Evolutionary conservation across 1,284 basidiomycete genomes (phyloP).

Genomic region (Nidula niveotomentosa): DNA sequence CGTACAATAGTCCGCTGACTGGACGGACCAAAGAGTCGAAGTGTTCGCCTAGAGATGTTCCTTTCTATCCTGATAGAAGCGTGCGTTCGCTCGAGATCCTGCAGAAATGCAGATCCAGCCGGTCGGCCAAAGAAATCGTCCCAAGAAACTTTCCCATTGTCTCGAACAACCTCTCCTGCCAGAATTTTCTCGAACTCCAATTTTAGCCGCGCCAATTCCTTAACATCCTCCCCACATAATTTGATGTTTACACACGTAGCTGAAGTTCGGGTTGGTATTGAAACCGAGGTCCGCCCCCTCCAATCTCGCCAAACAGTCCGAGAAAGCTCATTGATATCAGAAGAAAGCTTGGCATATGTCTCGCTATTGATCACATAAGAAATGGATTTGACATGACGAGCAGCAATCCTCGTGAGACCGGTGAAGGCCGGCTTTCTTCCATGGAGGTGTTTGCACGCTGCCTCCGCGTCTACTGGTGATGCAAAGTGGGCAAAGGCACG

Average conservation of each 20-base stretch:
- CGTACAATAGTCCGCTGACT: conserved; percentile 36
- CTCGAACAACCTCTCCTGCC: conserved; percentile 53
- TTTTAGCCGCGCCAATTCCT: conserved; percentile 52
- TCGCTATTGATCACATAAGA: conserved; percentile 35
- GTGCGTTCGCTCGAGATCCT: conserved; percentile 34
- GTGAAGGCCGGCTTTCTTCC: conserved; percentile 38
- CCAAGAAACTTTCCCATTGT: conserved; percentile 56
- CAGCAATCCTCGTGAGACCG: conserved; percentile 42
- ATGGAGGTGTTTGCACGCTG: conserved; percentile 45
- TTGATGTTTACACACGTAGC: conserved; percentile 32
- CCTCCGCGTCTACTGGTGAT: conserved; percentile 44
- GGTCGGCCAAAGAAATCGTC: conserved; percentile 52
- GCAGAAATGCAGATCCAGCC: conserved; percentile 43
- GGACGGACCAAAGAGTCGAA: conserved; percentile 54
- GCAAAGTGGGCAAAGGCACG: conserved; percentile 55
- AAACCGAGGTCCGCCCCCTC: conserved; percentile 7
- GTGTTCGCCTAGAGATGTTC: conserved; percentile 35
- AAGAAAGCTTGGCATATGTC: conserved; percentile 32
- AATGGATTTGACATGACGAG: conserved; percentile 48
- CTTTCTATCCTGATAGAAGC: conserved; percentile 40
- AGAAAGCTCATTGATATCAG: conserved; percentile 36
- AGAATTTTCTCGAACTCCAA: conserved; percentile 56
- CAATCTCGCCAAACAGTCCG: conserved; percentile 21
- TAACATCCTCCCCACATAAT: conserved; percentile 43
- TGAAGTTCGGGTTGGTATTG: neutral